Conservation (phyloP, 305 asterid genomes). For the Lippia alba region DNA sequence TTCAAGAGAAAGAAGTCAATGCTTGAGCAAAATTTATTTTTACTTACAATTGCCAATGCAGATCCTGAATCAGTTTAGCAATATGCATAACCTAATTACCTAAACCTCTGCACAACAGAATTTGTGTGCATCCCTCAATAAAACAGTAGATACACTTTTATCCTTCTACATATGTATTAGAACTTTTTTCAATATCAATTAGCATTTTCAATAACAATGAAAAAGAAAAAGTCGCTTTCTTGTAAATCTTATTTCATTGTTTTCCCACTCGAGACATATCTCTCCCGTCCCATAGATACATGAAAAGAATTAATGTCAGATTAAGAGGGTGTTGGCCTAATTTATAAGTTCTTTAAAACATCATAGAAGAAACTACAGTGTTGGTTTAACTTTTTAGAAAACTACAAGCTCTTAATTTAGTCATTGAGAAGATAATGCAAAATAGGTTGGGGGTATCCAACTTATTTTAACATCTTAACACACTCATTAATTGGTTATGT, state of each 20-base stretch:
- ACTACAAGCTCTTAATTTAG: too few relatives aligned
- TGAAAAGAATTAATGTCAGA: neutral
- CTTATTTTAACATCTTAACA: too few relatives aligned
- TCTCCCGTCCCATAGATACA: neutral
- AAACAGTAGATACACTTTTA: neutral
- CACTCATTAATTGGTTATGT: too few relatives aligned
- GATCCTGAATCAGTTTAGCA: neutral
- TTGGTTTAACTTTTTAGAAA: too few relatives aligned
- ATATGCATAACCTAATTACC: neutral
- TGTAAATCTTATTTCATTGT: neutral
- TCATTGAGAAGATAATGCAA: too few relatives aligned
- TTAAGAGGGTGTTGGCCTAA: too few relatives aligned
- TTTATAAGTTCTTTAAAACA: too few relatives aligned
- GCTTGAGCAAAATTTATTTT: neutral
- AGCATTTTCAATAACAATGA: conserved; percentile 5
- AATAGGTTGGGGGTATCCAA: too few relatives aligned
- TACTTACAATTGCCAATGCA: neutral
- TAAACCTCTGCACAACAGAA: conserved; percentile 7
- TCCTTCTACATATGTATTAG: neutral
- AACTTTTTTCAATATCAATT: neutral
- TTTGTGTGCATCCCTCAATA: neutral
- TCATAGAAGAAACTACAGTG: neutral
- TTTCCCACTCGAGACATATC: neutral
- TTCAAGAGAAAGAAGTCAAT: neutral
- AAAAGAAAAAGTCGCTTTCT: neutral